phyloP scores from a whole-genome alignment of 352 stramenopile genomes.

The Albugo laibachii region DNA sequence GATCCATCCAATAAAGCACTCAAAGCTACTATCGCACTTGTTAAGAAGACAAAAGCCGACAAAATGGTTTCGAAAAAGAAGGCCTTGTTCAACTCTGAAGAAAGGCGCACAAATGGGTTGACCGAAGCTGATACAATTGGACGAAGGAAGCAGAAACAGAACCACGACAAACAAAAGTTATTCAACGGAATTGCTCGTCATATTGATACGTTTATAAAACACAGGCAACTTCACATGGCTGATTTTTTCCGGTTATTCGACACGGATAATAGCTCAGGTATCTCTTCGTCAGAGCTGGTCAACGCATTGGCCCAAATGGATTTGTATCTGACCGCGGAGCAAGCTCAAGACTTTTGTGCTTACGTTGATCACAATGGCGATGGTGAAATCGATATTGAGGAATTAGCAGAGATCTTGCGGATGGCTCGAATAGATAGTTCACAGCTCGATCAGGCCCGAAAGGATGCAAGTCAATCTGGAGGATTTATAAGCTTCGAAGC shows the following conservation, averaged over 20 bases:
- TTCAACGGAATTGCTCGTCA: conserved; percentile 57
- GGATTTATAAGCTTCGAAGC: neutral
- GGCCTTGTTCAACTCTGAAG: neutral
- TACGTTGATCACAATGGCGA: conserved; percentile 74
- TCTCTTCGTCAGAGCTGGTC: conserved; percentile 63
- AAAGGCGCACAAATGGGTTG: neutral
- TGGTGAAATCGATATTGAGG: conserved; percentile 65
- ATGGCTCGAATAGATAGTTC: conserved; percentile 43
- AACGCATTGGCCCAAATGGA: conserved; percentile 71
- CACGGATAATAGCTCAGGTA: conserved; percentile 52
- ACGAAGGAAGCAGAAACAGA: conserved; percentile 49
- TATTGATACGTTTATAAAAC: conserved; percentile 72
- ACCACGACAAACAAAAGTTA: conserved; percentile 41
- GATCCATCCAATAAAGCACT: too few species aligned
- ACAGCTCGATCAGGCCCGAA: conserved; percentile 49
- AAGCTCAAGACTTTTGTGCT: conserved; percentile 45
- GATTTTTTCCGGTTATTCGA: conserved; percentile 77
- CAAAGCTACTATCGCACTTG: neutral
- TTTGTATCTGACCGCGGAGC: conserved; percentile 43
- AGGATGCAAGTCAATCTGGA: conserved; percentile 11
- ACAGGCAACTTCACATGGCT: conserved; percentile 64
- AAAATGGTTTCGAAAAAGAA: neutral
- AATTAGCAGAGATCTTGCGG: conserved; percentile 67
- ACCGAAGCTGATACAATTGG: conserved; percentile 23
- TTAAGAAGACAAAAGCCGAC: conserved; percentile 2